phyloP scores from a whole-genome alignment of 345 rosid species.

The Microcos paniculata region DNA sequence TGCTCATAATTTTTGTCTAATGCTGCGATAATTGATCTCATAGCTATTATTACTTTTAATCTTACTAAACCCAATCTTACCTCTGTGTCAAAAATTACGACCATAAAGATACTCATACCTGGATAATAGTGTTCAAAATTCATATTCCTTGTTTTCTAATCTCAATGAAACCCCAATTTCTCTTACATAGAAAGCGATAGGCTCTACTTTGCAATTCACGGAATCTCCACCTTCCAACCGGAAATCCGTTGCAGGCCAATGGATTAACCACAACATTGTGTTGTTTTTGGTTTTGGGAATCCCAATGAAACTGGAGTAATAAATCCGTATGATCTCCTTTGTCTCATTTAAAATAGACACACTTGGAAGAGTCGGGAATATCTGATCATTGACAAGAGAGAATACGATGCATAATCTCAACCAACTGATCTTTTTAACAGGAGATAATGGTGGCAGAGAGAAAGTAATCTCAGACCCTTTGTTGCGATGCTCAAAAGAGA shows the following conservation, averaged over 20 bases:
- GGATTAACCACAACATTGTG: not conserved
- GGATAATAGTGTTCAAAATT: not conserved
- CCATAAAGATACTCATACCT: not conserved
- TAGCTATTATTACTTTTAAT: no score
- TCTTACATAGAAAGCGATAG: not conserved
- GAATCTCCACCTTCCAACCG: not conserved
- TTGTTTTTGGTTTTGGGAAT: not conserved
- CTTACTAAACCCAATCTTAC: no score
- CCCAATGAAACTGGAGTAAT: constrained; percentile 14
- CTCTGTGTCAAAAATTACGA: not conserved
- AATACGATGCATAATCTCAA: not conserved
- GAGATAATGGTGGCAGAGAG: not conserved
- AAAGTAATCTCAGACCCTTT: constrained; percentile 10
- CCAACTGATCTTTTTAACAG: no score
- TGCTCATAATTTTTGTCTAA: no score
- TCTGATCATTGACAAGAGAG: not conserved
- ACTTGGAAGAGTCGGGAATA: not conserved
- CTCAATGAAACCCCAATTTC: no score
- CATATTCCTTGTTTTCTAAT: not conserved
- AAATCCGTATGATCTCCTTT: not conserved
- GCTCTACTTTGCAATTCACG: not conserved
- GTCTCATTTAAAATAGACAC: constrained; percentile 18
- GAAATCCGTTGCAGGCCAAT: not conserved
- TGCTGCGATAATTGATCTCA: no score
- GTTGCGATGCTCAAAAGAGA: not conserved